Percentiles rank a stretch among this genome's conserved stretches.
phyloP scores from a whole-genome alignment of 1,284 basidiomycete genomes.

The Papiliotrema flavescens region DNA sequence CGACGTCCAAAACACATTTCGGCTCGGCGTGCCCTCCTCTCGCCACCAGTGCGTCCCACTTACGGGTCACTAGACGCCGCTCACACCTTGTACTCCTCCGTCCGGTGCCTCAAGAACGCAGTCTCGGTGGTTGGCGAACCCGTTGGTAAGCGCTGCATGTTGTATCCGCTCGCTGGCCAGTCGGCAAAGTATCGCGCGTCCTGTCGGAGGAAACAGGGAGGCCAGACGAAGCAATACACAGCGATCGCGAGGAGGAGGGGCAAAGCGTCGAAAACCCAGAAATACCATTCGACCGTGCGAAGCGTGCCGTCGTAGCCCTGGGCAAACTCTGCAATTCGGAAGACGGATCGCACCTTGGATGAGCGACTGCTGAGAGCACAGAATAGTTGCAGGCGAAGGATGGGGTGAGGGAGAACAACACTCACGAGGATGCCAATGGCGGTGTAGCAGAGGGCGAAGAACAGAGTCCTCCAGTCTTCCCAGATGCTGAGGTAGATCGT shows the following conservation, averaged over 20 bases:
- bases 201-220: conserved; percentile 8
- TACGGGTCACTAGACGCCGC: no score
- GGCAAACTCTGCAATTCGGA: conserved; percentile 63
- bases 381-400: no score
- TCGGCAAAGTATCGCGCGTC: background rate
- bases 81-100: no score
- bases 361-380: no score
- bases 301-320: conserved; percentile 62
- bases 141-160: background rate
- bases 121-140: background rate
- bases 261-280: conserved; percentile 63
- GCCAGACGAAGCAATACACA: conserved; percentile 40
- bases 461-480: conserved; percentile 60
- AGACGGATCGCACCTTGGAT: conserved; percentile 58
- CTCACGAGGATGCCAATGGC: conserved; percentile 62
- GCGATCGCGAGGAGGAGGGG: conserved; percentile 58
- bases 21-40: no score
- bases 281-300: conserved; percentile 61
- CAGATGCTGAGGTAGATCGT: conserved; percentile 48
- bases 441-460: conserved; percentile 56
- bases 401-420: background rate
- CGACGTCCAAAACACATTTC: no score
- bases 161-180: background rate
- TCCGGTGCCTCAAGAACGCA: no score
- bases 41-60: no score